phyloP scores from a whole-genome alignment of 1,139 yeast species.

The Debaryomyces singareniensis region DNA sequence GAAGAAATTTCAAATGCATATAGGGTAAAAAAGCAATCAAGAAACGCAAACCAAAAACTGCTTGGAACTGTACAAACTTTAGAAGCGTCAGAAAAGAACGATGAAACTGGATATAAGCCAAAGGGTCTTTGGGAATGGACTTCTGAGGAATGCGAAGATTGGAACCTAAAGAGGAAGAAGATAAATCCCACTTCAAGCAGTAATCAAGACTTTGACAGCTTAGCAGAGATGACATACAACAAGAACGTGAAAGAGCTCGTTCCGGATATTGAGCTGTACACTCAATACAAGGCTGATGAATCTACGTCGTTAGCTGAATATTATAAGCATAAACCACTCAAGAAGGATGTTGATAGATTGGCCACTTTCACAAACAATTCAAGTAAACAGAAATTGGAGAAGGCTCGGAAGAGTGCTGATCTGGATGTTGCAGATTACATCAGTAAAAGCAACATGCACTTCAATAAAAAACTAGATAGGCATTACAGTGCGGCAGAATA shows the following conservation, averaged over 20 bases:
- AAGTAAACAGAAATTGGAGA: constrained; percentile 22
- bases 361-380: constrained; percentile 32
- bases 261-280: constrained; percentile 40
- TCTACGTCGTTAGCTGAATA: constrained; percentile 7
- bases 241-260: constrained; percentile 35
- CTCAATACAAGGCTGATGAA: constrained; percentile 17
- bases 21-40: too few species aligned
- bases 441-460: constrained; percentile 74
- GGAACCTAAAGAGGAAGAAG: constrained; percentile 36
- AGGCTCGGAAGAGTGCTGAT: constrained; percentile 20
- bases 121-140: constrained; percentile 58
- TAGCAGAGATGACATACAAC: constrained; percentile 52
- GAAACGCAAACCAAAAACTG: too few species aligned
- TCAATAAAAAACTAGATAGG: constrained; percentile 23
- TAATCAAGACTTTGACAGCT: constrained; percentile 37
- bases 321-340: constrained; percentile 8
- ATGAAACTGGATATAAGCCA: constrained; percentile 32
- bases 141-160: constrained; percentile 64
- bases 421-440: constrained; percentile 39
- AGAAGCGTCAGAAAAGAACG: too few species aligned
- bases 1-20: too few species aligned
- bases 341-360: constrained; percentile 10
- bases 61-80: too few species aligned
- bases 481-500: background rate
- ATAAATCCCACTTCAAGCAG: constrained; percentile 11